Base-by-base conservation (phyloP, 176 grass and related monocot genomes). In the Triticum timopheevii region DNA sequence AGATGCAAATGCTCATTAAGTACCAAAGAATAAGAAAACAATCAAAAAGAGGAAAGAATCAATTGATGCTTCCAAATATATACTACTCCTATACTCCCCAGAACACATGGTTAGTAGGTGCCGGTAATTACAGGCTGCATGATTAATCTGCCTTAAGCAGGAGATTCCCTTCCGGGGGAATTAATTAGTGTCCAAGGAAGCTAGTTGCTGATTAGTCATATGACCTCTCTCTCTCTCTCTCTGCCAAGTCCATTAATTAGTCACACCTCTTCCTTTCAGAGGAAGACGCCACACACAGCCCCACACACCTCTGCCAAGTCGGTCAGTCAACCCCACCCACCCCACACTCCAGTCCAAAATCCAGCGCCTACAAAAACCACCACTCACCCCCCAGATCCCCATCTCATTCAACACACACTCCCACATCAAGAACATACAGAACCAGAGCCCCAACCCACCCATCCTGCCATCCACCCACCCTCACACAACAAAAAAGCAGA, bases 301-400 rank as follows among this genome's bases (percentile, higher is more conserved):
- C 16, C 10, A 80, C 47, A 56, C 40, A 11, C 40, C 10, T 44
- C 40, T 44, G 40, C 17, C 54, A 45, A 8, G 12, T 20, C 79
- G 3, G 44, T 1, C 61, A 39, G 24, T 76, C 73, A 13, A 50
- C 72, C 56, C 20, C 73, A 35, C 12, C 40, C 28, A 69, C 19
- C 79, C 35, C n/a, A 36, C 68, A 12, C 68, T 39, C 19, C 24
- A 47, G 0, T 23, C 52, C 20, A 13, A 77, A 12, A 77, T 15
- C 39, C 27, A 34, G 9, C n/a, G 65, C 71, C 71, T 86, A 86
- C 31, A 90, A 72, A 72, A 72, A 3, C 1, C 56, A 59, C 24
- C 40, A 74, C 70, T 6, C 39, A 40, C 5, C 61, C 74, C 24
- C 65, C 4, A 25, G 24, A 62, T 19, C 49, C 58, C 20, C 35